Base-by-base conservation (phyloP, 768 basidiomycete species). In the Leccinum incarnatum region DNA sequence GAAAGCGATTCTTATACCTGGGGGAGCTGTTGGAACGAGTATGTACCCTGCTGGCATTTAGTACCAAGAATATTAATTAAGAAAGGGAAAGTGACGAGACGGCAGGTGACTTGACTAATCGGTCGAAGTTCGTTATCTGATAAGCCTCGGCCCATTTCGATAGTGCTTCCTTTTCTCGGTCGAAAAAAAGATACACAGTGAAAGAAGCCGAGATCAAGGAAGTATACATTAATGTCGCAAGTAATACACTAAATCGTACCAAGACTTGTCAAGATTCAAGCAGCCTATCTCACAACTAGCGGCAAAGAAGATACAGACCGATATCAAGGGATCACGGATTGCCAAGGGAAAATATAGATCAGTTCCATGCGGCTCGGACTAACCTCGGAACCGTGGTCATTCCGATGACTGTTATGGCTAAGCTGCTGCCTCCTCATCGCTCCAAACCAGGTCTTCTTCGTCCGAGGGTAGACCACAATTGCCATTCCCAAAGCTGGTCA, bases 371-470 rank as follows among this genome's bases (percentile, higher is more conserved):
- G 37, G 50, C 17, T 19, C 37, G 1, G 23, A 5, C 4, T 45
- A 45, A 45, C 5, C 19, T 45, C n/a, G 25, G 27, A 37, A 37
- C 53, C 29, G 29, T 36, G 4, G 14, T 36, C 21, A 25, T 34
- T 10, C 30, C 29, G 34, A 36, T 1, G 0, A 27, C 4, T 17
- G 12, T 17, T 2, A 17, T 14, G 32, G 50, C 50, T 66, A 66
- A 12, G 60, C 51, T 4, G 29, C 12, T 5, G 74, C 76, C 25
- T 84, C 83, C 7, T 81, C 79, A 52, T 82, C 83, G 29, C 78
- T 82, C 79, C 78, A 81, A 19, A 80, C 63, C 15, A 83, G 63
- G 64, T 85, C 82, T 48, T 81, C 82, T 60, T 81, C 83, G 53
- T 79, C 78, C 7, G 69, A 71, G 0, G 81, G 79, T 8, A 83